phyloP scores from a whole-genome alignment of 225 moss, liverwort and hornwort genomes.

The Thuidium tamariscinum region DNA sequence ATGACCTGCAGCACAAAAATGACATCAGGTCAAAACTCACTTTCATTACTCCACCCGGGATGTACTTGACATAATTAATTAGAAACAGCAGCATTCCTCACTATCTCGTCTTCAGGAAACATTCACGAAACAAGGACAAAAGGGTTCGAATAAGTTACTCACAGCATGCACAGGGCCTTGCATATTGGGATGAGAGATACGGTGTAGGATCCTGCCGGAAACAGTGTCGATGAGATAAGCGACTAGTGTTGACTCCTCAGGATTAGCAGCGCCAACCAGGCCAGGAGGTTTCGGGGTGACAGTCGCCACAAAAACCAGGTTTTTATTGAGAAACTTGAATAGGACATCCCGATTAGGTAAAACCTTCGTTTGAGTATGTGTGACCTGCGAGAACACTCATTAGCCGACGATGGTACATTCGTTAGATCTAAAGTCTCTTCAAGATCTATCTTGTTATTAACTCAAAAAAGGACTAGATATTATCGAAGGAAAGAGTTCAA shows the following conservation, averaged over 20 bases:
- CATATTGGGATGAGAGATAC: slow-evolving; percentile 67
- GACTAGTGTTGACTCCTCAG: slow-evolving; percentile 75
- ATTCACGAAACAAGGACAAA: not conserved
- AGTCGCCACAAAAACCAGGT: slow-evolving; percentile 82
- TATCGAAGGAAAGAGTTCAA: not conserved
- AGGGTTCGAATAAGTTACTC: slow-evolving; percentile 1
- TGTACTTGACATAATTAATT: not conserved
- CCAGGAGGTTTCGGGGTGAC: slow-evolving; percentile 53
- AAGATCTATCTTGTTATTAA: not conserved
- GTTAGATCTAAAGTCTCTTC: not conserved
- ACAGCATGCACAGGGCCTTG: slow-evolving; percentile 97
- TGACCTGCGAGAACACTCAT: slow-evolving; percentile 38
- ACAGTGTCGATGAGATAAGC: slow-evolving; percentile 89
- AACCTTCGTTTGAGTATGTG: slow-evolving; percentile 89
- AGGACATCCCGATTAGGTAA: slow-evolving; percentile 70
- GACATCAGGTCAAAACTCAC: not conserved
- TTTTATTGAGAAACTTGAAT: slow-evolving; percentile 87
- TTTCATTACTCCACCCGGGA: not conserved
- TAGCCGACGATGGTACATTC: not conserved
- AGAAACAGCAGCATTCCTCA: not conserved
- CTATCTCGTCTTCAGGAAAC: not conserved
- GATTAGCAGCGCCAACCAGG: slow-evolving; percentile 59
- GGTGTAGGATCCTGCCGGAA: slow-evolving; percentile 77
- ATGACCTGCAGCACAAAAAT: slow-evolving; percentile 54
- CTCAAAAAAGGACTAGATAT: not conserved